Evolutionary conservation across 176 grass and related monocot species (phyloP).

Genomic region (Triticum turgidum): DNA sequence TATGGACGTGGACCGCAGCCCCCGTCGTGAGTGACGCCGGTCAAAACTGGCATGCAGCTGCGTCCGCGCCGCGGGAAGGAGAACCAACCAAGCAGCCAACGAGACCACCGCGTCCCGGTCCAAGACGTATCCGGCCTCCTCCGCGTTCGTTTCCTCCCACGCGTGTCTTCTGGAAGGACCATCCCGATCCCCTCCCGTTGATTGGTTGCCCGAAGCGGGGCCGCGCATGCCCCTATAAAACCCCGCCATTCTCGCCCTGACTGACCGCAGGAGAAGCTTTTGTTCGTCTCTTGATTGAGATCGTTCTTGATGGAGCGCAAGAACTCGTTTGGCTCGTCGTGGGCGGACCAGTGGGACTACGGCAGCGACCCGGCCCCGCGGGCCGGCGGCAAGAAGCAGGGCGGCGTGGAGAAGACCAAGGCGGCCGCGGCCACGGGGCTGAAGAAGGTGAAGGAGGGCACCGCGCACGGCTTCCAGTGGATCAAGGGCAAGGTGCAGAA

Average conservation of each 20-base stretch:
- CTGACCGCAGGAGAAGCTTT: background rate
- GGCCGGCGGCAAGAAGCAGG: conserved; percentile 24
- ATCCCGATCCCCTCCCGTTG: background rate
- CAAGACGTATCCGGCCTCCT: too few relatives aligned
- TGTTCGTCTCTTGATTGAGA: background rate
- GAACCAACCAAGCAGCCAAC: background rate
- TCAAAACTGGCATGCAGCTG: conserved; percentile 38
- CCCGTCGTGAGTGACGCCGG: background rate
- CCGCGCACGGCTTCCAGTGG: conserved; percentile 71
- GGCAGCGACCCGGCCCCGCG: conserved; percentile 43
- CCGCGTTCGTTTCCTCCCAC: background rate
- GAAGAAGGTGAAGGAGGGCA: conserved; percentile 85
- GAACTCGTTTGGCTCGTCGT: conserved; percentile 69
- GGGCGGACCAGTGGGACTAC: conserved; percentile 98
- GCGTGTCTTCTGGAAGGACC: background rate
- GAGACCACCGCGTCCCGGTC: too few relatives aligned
- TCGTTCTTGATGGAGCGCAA: conserved; percentile 48
- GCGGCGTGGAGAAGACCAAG: conserved; percentile 68
- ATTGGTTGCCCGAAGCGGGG: background rate
- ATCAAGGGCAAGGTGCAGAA: conserved; percentile 84
- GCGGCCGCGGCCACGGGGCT: conserved; percentile 57
- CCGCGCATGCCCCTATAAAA: conserved; percentile 28
- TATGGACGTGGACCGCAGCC: background rate
- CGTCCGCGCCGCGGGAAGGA: background rate
- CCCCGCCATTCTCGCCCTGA: background rate